These are phyloP conservation scores for Clonostachys sp. DNA, from an alignment of 2,329 filamentous ascomycete genomes.

Conservation along the genomic window DNA sequence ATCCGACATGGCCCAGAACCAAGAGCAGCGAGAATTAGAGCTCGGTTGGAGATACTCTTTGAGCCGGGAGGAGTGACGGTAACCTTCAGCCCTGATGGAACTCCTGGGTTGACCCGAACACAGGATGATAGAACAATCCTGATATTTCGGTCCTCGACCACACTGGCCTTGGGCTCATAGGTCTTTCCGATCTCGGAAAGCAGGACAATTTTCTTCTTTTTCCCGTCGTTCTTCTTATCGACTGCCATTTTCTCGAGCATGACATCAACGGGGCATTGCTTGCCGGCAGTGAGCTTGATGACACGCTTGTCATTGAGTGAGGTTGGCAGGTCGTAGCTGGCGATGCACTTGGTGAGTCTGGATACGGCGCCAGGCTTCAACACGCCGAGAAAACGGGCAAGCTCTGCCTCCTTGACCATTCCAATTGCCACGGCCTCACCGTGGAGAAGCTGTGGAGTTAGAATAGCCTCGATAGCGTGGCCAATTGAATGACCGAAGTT, in stretches of 20 bases:
- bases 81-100: constrained; percentile 61
- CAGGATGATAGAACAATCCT: constrained; percentile 78
- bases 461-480: constrained; percentile 91
- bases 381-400: constrained; percentile 83
- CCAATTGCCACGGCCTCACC: constrained; percentile 95
- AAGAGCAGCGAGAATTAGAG: constrained; percentile 88
- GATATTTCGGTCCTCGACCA: constrained; percentile 83
- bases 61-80: constrained; percentile 88
- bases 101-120: constrained; percentile 67
- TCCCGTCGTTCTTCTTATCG: constrained; percentile 97
- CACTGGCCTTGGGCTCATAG: constrained; percentile 80
- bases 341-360: constrained; percentile 84
- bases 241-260: constrained; percentile 92
- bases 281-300: constrained; percentile 76
- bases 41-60: constrained; percentile 96
- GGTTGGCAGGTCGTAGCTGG: constrained; percentile 87
- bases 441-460: constrained; percentile 92
- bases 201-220: constrained; percentile 92
- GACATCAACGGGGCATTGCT: constrained; percentile 80
- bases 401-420: constrained; percentile 96
- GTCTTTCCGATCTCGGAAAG: constrained; percentile 87
- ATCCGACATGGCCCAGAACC: constrained; percentile 82
- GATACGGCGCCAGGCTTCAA: constrained; percentile 84
- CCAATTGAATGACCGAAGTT: constrained; percentile 99
- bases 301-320: constrained; percentile 81